These are phyloP conservation scores for Neofusicoccum laricinum DNA, from an alignment of 2,329 filamentous ascomycete genomes.

Conservation along the genomic window DNA sequence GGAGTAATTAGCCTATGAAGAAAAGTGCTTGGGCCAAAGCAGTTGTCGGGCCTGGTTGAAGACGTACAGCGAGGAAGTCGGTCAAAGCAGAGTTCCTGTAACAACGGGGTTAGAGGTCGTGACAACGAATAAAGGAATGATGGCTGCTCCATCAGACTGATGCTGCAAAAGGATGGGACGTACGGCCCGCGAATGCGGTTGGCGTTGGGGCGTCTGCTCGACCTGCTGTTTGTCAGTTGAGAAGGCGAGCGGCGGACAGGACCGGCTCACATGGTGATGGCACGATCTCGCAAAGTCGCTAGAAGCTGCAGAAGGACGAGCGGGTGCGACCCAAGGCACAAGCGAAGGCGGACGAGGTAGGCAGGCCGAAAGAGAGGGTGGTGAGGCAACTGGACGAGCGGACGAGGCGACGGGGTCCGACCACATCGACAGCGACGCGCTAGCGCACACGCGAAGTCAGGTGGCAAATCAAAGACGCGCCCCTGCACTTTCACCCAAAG, in stretches of 20 bases:
- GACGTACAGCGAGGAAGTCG: constrained; percentile 59
- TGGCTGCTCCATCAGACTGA: not conserved
- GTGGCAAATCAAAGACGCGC: constrained; percentile 12
- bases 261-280: not conserved
- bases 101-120: not conserved
- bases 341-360: not conserved
- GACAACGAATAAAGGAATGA: not conserved
- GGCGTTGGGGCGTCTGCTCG: constrained; percentile 25
- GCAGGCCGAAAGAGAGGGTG: not conserved
- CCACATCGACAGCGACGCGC: not conserved
- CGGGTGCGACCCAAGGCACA: not conserved
- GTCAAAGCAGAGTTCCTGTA: constrained; percentile 61
- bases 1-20: no score
- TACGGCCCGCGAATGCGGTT: constrained; percentile 56
- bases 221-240: constrained; percentile 20
- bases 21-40: not conserved
- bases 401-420: not conserved
- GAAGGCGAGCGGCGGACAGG: not conserved
- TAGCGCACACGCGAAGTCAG: constrained; percentile 15
- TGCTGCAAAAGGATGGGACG: constrained; percentile 21
- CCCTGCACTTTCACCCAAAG: not conserved
- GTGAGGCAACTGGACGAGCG: not conserved
- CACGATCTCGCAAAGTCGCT: not conserved
- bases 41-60: constrained; percentile 26
- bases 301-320: no score